Conservation (phyloP, 129 eudicot species). For the Ambrosia trifida region DNA sequence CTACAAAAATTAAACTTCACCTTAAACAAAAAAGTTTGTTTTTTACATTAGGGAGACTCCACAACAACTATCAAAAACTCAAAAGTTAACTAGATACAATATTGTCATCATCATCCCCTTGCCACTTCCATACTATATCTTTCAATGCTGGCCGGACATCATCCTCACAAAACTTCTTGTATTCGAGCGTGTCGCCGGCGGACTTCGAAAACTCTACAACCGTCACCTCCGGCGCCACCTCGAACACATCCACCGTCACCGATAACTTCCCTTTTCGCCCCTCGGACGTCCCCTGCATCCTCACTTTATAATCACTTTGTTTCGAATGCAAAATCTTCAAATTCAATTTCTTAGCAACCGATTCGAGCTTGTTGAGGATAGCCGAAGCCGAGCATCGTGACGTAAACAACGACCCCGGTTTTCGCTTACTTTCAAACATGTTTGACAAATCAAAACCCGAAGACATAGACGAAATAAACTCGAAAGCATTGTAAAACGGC, state of each 20-base stretch:
- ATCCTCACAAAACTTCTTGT: constrained; percentile 63
- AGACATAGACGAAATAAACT: constrained; percentile 86
- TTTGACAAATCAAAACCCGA: constrained; percentile 86
- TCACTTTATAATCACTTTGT: constrained; percentile 62
- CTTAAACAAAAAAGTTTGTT: constrained; percentile 1
- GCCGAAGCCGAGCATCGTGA: constrained; percentile 52
- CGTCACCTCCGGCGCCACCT: constrained; percentile 79
- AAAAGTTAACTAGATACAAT: constrained; percentile 19
- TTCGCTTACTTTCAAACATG: constrained; percentile 58
- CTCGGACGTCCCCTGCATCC: constrained; percentile 60
- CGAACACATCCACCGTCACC: constrained; percentile 72
- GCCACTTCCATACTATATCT: constrained; percentile 93
- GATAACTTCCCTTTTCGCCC: constrained; percentile 77
- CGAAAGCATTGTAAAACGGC: constrained; percentile 84
- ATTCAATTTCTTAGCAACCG: constrained; percentile 51
- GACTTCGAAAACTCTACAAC: constrained; percentile 76
- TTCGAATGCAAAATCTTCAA: constrained; percentile 37
- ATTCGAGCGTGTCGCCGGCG: constrained; percentile 76
- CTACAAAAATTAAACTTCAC: constrained; percentile 5
- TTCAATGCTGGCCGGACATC: constrained; percentile 65
- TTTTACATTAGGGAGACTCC: constrained; percentile 19
- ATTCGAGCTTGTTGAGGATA: constrained; percentile 55
- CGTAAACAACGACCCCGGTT: constrained; percentile 68
- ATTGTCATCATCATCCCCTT: constrained; percentile 70
- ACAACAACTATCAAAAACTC: constrained; percentile 9